Base-by-base conservation (phyloP, 495 filamentous ascomycete species). In the Amphirosellinia nigrospora region DNA sequence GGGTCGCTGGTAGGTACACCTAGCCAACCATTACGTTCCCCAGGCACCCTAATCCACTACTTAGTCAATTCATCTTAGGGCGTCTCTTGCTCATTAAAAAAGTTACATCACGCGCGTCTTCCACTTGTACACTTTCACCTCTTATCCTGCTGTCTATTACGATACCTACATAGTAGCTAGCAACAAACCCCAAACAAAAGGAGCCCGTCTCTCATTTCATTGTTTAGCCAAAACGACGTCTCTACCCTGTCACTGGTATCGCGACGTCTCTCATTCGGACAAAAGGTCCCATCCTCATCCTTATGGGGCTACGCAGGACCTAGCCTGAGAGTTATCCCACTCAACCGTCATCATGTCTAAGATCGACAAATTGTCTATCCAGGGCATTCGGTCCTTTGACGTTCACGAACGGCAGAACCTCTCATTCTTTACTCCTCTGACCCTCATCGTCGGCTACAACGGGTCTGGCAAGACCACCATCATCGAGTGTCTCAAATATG, bases 381-480 rank as follows among this genome's bases (percentile, higher is more conserved):
- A 88, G 73, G 94, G 96, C 76, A 86, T 99, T 73, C 94, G 96
- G 70, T 98, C 95, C 64, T 99, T 99, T 80, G 92, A 93, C 80
- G 91, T 92, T 74, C 85, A 82, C 30, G 82, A 85, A 62, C 89
- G 84, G 65, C 90, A 97, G 82, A 91, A 87, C n/a, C 97, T 99
- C 32, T 86, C 92, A 66, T 98, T 99, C 78, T 85, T 94, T 64
- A 90, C 92, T 8, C 96, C 96, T 19, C 84, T 99, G 39, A 99
- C 96, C 9, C 86, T 99, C 62, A 98, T 99, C 71, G 96, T 99
- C 64, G 96, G 96, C 52, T 92, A 92, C 75, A 99, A 99, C 85
- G 96, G 96, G 66, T 97, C 94, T 10, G 96, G 96, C 52, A 99
- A 99, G 82, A 99, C 96, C 88, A 98, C 96, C 55, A 97, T 99